Percentiles rank a stretch among this genome's conserved stretches.
phyloP scores from a whole-genome alignment of 805 yeast species.

The Saturnispora saitoi region DNA sequence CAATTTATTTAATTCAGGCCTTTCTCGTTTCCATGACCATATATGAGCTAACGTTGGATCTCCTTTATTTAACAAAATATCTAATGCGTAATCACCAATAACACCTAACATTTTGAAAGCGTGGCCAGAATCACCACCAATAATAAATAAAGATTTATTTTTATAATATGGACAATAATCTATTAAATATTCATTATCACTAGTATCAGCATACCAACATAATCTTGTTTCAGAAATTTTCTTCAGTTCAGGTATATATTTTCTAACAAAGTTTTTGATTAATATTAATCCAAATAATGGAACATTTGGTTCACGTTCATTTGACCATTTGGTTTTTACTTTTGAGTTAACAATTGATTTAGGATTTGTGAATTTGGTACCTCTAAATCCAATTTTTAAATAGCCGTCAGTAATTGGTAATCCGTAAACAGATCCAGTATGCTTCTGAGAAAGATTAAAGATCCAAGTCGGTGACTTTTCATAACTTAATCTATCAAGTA shows the following conservation, averaged over 20 bases:
- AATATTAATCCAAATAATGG: constrained; percentile 24
- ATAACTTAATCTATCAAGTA: constrained; percentile 17
- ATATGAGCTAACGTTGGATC: constrained; percentile 16
- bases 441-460: constrained; percentile 24
- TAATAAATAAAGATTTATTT: constrained; percentile 25
- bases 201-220: constrained; percentile 32
- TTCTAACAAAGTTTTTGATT: constrained; percentile 21
- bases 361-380: constrained; percentile 27
- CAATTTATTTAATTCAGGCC: constrained; percentile 19
- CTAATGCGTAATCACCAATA: constrained; percentile 24
- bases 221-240: constrained; percentile 20
- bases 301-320: constrained; percentile 19
- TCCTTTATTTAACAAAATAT: constrained; percentile 13
- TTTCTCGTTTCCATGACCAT: constrained; percentile 23
- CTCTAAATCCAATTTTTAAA: constrained; percentile 26
- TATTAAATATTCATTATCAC: constrained; percentile 29
- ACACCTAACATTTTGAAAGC: constrained; percentile 32
- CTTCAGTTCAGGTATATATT: constrained; percentile 22
- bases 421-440: constrained; percentile 27
- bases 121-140: constrained; percentile 35
- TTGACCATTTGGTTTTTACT: constrained; percentile 23
- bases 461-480: constrained; percentile 25
- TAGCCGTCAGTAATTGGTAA: constrained; percentile 24
- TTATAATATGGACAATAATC: constrained; percentile 27
- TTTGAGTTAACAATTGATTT: constrained; percentile 16